A percentile compares a stretch with the other conserved stretches of the same genome.
Evolutionary conservation across 2,329 filamentous ascomycete species (phyloP).

Genomic region (Fusarium sp.): DNA sequence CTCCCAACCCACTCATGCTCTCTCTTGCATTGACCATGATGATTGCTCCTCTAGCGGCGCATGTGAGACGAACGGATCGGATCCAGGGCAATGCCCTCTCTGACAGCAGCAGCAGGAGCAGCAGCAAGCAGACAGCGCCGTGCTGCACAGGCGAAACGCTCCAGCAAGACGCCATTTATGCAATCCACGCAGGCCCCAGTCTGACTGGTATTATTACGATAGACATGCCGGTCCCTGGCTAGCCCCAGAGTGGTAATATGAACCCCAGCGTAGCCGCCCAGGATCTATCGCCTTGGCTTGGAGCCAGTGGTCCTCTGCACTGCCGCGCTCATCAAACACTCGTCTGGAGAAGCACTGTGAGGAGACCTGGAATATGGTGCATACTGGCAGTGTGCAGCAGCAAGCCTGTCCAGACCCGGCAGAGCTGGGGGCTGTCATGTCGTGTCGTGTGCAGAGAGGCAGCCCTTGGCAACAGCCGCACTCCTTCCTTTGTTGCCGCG

Average conservation of each 20-base stretch:
- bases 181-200: slow-evolving; percentile 12
- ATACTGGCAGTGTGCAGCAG: not conserved
- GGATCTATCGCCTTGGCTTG: slow-evolving; percentile 6
- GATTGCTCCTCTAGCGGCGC: slow-evolving; percentile 1
- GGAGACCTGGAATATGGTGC: not conserved
- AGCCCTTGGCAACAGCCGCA: slow-evolving; percentile 16
- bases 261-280: slow-evolving; percentile 11
- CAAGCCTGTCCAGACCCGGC: not conserved
- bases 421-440: not conserved
- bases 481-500: slow-evolving; percentile 11
- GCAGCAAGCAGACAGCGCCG: not conserved
- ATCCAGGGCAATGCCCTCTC: not conserved
- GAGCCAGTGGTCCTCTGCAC: slow-evolving; percentile 1
- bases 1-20: not conserved
- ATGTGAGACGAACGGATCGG: slow-evolving; percentile 15
- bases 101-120: not conserved
- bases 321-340: not conserved
- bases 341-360: not conserved
- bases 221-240: slow-evolving; percentile 23
- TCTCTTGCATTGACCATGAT: not conserved
- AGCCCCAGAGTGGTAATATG: slow-evolving; percentile 12
- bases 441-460: not conserved
- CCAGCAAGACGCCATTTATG: slow-evolving; percentile 30
- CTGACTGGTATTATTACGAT: slow-evolving; percentile 35
- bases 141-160: slow-evolving; percentile 26